Evolutionary conservation across 1,284 basidiomycete genomes (phyloP), one percentile per base, ranked within the genome.

Genomic region (Pascua guehoae): DNA sequence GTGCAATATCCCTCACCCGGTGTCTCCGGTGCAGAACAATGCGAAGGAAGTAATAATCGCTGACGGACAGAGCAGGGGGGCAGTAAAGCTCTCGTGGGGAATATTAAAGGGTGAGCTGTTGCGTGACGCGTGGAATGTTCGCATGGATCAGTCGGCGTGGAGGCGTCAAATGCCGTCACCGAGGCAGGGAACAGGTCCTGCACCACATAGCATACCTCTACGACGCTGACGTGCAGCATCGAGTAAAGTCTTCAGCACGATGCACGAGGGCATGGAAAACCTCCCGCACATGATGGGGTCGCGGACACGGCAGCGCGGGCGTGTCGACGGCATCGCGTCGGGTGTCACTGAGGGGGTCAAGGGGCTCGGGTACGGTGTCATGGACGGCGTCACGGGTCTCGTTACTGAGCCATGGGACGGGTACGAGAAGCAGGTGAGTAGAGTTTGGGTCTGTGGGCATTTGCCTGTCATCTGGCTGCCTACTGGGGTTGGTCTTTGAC

Each of bases 381-480:
- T 80, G 64, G 83, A 84, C 65, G 83, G 81, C 12, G 81, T 84
- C 48, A 81, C 80, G 1, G 82, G 82, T 3, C 71, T 84, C 7
- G 77, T 83, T 16, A 78, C 69, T 15, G 82, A 83, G 62, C 81
- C 83, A 39, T 32, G 24, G 24, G 24, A 32, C 24, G 24, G 24
- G 24, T 32, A 32, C 7, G 24, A 32, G 24, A 32, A 32, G 24
- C 24, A 32, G 7, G 24, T 32, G 24, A 32, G 24, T 32, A 32
- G 24, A 7, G 24, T 32, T 32, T 32, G 24, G 24, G 24, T 32
- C 24, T 32, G 3, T 3, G 7, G 24, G 24, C 7, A 3, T 32
- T 32, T 32, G 24, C 4, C 24, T 7, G 7, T 32, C 4, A 7
- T 7, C 4, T 32, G 24, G 24, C 24, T 32, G 24, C 4, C 4